phyloP scores from a whole-genome alignment of 2,329 filamentous ascomycete genomes.

The Trichoderma sp. region DNA sequence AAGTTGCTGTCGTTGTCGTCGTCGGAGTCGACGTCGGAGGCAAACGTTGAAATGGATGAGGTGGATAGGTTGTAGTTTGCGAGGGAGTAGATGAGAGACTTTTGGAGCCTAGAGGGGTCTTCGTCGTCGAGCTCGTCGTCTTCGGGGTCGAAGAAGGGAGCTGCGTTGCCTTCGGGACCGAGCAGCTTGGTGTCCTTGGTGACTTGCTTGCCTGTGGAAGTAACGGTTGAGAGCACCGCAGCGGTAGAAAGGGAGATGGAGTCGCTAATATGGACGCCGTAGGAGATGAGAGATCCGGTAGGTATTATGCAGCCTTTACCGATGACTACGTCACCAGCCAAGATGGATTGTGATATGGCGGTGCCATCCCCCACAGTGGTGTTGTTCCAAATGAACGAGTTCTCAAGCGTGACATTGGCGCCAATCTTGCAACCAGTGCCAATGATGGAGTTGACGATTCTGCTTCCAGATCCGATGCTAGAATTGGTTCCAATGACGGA shows the following conservation, averaged over 20 bases:
- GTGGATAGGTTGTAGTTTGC: slow-evolving; percentile 54
- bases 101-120: slow-evolving; percentile 55
- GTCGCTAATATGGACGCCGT: slow-evolving; percentile 71
- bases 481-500: slow-evolving; percentile 78
- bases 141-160: slow-evolving; percentile 48
- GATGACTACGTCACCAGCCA: slow-evolving; percentile 72
- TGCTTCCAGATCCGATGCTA: slow-evolving; percentile 70
- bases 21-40: slow-evolving; percentile 66
- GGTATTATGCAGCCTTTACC: slow-evolving; percentile 71
- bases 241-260: slow-evolving; percentile 48
- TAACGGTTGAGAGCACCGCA: slow-evolving; percentile 39
- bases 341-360: slow-evolving; percentile 68
- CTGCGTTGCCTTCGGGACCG: slow-evolving; percentile 53
- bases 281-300: slow-evolving; percentile 76
- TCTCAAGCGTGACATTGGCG: slow-evolving; percentile 74
- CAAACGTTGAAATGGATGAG: slow-evolving; percentile 59
- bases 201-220: slow-evolving; percentile 40
- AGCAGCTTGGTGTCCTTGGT: slow-evolving; percentile 48
- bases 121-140: slow-evolving; percentile 53
- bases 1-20: slow-evolving; percentile 69
- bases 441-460: slow-evolving; percentile 74
- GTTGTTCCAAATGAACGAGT: slow-evolving; percentile 88
- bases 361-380: slow-evolving; percentile 74
- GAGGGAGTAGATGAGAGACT: slow-evolving; percentile 56
- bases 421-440: slow-evolving; percentile 86